phyloP scores from a whole-genome alignment of 1,284 basidiomycete species.

The Puccinia triticina region DNA sequence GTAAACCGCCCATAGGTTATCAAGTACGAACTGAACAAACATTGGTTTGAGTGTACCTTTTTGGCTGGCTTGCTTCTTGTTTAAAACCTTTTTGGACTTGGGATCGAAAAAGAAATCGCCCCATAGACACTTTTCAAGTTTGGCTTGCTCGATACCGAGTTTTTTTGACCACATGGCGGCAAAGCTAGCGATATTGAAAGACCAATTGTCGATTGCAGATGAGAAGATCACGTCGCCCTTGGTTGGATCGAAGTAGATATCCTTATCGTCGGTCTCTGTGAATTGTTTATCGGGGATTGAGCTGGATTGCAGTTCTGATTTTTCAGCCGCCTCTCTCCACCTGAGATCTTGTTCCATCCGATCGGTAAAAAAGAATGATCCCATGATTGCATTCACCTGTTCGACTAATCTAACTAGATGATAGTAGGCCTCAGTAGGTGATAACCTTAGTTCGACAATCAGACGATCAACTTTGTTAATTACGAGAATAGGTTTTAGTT shows the following conservation, averaged over 20 bases:
- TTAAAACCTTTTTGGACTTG: slow-evolving; percentile 90
- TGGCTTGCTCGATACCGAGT: slow-evolving; percentile 93
- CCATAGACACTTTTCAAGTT: slow-evolving; percentile 98
- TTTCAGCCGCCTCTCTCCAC: slow-evolving; percentile 89
- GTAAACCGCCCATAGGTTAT: slow-evolving; percentile 97
- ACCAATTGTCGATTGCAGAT: slow-evolving; percentile 99
- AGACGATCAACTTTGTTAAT: slow-evolving; percentile 99
- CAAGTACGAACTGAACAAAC: slow-evolving; percentile 96
- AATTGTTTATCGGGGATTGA: slow-evolving; percentile 72
- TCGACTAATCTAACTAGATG: slow-evolving; percentile 97
- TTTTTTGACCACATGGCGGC: slow-evolving; percentile 94
- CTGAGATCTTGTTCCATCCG: slow-evolving; percentile 95
- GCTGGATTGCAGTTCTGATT: slow-evolving; percentile 87
- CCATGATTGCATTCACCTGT: slow-evolving; percentile 98
- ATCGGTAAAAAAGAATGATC: slow-evolving; percentile 89
- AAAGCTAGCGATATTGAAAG: slow-evolving; percentile 97
- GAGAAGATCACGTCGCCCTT: slow-evolving; percentile 98
- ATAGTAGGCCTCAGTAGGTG: slow-evolving; percentile 97
- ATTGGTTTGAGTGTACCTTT: slow-evolving; percentile 82
- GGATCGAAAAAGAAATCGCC: slow-evolving; percentile 99
- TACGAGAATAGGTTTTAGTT: slow-evolving; percentile 87
- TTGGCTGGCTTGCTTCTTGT: slow-evolving; percentile 73
- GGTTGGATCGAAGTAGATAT: slow-evolving; percentile 98
- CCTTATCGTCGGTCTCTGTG: slow-evolving; percentile 94
- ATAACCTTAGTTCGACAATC: slow-evolving; percentile 95